Percentiles rank a stretch among this genome's conserved stretches.
Conservation (phyloP, 768 basidiomycete species). For the Lentinula guzmanii region DNA sequence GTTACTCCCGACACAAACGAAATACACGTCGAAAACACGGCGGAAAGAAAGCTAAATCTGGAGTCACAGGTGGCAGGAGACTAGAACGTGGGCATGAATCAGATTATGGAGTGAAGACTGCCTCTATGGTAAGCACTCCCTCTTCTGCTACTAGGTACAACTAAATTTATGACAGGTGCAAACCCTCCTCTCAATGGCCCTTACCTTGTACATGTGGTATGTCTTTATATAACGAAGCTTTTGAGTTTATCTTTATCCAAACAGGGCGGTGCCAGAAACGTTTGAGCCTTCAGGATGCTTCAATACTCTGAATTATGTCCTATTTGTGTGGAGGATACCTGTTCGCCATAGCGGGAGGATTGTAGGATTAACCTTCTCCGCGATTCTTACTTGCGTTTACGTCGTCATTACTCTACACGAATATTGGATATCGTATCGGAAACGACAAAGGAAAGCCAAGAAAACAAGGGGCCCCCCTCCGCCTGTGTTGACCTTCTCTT, state of each 20-base stretch:
- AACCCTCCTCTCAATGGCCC: slow-evolving; percentile 29
- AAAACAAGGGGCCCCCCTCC: not conserved
- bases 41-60: slow-evolving; percentile 2
- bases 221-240: not conserved
- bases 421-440: slow-evolving; percentile 21
- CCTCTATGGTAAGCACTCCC: slow-evolving; percentile 20
- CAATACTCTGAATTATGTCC: slow-evolving; percentile 23
- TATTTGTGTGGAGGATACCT: slow-evolving; percentile 26
- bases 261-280: slow-evolving; percentile 22
- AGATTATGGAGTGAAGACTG: slow-evolving; percentile 30
- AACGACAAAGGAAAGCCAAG: slow-evolving; percentile 8
- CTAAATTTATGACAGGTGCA: slow-evolving; percentile 15
- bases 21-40: slow-evolving; percentile 12
- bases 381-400: slow-evolving; percentile 24
- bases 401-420: slow-evolving; percentile 27
- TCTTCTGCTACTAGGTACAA: not conserved
- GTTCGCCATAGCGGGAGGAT: slow-evolving; percentile 25
- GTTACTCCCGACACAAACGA: slow-evolving; percentile 32
- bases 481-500: no score
- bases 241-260: not conserved
- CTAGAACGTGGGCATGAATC: not conserved
- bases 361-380: slow-evolving; percentile 24
- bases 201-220: slow-evolving; percentile 34
- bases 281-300: slow-evolving; percentile 26
- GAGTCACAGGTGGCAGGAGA: not conserved